phyloP scores from a whole-genome alignment of 768 basidiomycete species.

The Cubamyces sp. region DNA sequence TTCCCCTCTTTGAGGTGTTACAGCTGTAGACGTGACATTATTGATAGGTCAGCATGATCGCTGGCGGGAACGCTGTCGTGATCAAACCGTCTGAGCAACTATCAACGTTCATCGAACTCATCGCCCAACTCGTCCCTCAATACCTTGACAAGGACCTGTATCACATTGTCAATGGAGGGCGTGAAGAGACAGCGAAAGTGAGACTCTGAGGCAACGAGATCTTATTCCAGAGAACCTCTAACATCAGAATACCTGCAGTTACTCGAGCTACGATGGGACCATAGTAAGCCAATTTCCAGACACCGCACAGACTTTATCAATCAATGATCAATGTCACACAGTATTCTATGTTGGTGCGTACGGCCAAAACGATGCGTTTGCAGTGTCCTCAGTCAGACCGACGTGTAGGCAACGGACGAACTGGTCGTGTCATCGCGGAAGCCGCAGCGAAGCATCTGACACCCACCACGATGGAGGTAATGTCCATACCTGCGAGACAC shows the following conservation, averaged over 20 bases:
- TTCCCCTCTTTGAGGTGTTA: too few relatives aligned
- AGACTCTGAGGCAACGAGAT: neutral
- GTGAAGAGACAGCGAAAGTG: conserved; percentile 65
- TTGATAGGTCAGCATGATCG: conserved; percentile 62
- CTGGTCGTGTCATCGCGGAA: conserved; percentile 66
- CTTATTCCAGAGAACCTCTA: too few relatives aligned
- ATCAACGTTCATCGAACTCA: conserved; percentile 55
- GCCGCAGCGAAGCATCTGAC: conserved; percentile 80
- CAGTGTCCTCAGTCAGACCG: neutral
- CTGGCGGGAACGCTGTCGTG: conserved; percentile 73
- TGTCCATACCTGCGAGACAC: neutral
- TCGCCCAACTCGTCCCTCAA: conserved; percentile 70
- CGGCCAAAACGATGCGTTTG: neutral
- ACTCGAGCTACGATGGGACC: conserved; percentile 72
- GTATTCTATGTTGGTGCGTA: neutral
- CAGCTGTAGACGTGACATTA: too few relatives aligned
- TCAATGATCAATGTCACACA: neutral
- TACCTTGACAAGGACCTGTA: conserved; percentile 73
- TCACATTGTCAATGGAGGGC: conserved; percentile 69
- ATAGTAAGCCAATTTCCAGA: conserved; percentile 48
- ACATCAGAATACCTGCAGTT: conserved; percentile 44
- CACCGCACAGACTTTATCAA: too few relatives aligned
- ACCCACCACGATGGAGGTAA: conserved; percentile 66
- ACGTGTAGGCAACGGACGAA: conserved; percentile 39
- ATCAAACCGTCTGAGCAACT: conserved; percentile 79